These are phyloP conservation scores for Trichoderma koningiopsis DNA, from an alignment of 2,329 filamentous ascomycete species.

Conservation along the genomic window DNA sequence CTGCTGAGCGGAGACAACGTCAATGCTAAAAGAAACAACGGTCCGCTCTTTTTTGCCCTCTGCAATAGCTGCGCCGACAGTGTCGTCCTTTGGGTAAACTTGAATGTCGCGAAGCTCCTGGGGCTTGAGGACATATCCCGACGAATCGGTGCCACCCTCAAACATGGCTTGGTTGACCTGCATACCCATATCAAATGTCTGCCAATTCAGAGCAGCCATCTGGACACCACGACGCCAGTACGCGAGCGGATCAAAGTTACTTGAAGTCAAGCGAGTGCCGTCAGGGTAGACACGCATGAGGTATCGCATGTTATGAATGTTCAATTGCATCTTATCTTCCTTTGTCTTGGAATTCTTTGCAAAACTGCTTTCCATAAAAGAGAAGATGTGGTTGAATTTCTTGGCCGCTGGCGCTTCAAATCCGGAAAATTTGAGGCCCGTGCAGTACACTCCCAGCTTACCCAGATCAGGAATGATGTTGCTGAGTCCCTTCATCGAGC, in stretches of 20 bases:
- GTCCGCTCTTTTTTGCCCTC: constrained; percentile 74
- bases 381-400: constrained; percentile 92
- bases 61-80: constrained; percentile 52
- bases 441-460: constrained; percentile 77
- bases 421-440: constrained; percentile 77
- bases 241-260: constrained; percentile 90
- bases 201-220: constrained; percentile 98
- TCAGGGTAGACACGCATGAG: constrained; percentile 95
- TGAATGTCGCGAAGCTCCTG: constrained; percentile 76
- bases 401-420: constrained; percentile 79
- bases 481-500: constrained; percentile 64
- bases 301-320: constrained; percentile 87
- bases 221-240: constrained; percentile 96
- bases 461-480: constrained; percentile 85
- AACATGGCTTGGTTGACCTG: constrained; percentile 99
- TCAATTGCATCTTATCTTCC: constrained; percentile 75
- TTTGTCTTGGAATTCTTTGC: constrained; percentile 75
- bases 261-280: constrained; percentile 77
- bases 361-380: constrained; percentile 88
- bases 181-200: constrained; percentile 94
- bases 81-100: constrained; percentile 52
- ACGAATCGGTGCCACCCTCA: constrained; percentile 79
- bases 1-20: constrained; percentile 92
- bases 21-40: constrained; percentile 80
- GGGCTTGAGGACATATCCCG: constrained; percentile 93